These are phyloP conservation scores for Globisporangium apiculatum DNA, from an alignment of 352 stramenopile species.

Conservation along the genomic window DNA sequence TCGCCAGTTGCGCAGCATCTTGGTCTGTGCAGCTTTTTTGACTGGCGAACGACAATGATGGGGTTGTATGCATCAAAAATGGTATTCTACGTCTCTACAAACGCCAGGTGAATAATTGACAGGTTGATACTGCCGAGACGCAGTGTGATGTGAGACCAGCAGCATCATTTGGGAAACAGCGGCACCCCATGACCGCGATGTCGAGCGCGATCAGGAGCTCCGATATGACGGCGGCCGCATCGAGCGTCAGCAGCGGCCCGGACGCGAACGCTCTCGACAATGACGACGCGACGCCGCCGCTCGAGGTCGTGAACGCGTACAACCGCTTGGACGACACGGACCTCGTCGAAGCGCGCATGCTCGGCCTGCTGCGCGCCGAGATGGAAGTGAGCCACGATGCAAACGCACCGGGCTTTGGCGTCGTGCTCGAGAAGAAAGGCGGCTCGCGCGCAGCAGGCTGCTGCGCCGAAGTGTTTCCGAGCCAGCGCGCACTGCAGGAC, in stretches of 20 bases:
- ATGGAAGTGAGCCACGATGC: slow-evolving; percentile 41
- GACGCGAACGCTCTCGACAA: background rate
- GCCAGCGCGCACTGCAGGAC: slow-evolving; percentile 60
- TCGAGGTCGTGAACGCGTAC: no score
- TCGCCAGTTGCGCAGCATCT: slow-evolving; percentile 3
- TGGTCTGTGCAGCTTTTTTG: background rate
- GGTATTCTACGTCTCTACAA: no score
- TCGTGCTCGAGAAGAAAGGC: slow-evolving; percentile 74
- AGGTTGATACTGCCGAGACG: no score
- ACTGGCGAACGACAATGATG: background rate
- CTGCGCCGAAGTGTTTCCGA: slow-evolving; percentile 45
- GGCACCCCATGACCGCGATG: background rate
- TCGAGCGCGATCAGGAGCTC: background rate
- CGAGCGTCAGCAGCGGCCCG: background rate
- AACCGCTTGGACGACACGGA: slow-evolving; percentile 61
- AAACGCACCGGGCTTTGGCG: slow-evolving; percentile 42
- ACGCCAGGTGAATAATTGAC: no score
- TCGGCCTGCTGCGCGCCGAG: slow-evolving; percentile 41
- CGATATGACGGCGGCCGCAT: no score
- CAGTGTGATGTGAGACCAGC: no score
- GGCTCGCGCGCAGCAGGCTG: slow-evolving; percentile 44
- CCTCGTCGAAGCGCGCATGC: slow-evolving; percentile 29
- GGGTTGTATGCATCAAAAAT: no score
- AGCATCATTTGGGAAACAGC: no score
- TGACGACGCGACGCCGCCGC: no score